phyloP scores from a whole-genome alignment of 148 eudicot genomes.

The Euryodendron excelsum region DNA sequence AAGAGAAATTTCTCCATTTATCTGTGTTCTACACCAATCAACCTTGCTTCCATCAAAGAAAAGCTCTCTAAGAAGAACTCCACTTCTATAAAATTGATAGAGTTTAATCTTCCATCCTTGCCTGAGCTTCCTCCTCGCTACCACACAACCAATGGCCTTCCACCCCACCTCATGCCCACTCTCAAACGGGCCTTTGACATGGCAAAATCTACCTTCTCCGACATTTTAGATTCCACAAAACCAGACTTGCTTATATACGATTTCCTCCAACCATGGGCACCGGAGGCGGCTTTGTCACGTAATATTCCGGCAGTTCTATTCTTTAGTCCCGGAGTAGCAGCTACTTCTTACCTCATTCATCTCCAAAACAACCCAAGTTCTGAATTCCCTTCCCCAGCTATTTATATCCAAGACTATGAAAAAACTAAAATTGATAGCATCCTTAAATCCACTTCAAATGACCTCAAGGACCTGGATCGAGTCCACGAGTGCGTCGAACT shows the following conservation, averaged over 20 bases:
- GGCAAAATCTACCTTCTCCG: background rate
- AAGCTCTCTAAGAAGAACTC: background rate
- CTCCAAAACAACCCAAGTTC: background rate
- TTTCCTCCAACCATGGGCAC: slow-evolving; percentile 33
- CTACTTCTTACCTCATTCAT: slow-evolving; percentile 8
- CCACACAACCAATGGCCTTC: slow-evolving; percentile 40
- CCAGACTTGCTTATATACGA: slow-evolving; percentile 33
- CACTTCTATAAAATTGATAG: slow-evolving; percentile 14
- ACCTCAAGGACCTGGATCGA: background rate
- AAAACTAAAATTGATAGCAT: background rate
- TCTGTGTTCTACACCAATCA: slow-evolving; percentile 23
- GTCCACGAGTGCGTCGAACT: background rate
- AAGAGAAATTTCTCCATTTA: background rate
- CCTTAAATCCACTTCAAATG: background rate
- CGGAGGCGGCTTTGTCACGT: background rate
- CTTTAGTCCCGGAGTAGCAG: slow-evolving; percentile 11
- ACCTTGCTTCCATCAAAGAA: slow-evolving; percentile 18
- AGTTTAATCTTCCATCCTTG: slow-evolving; percentile 18
- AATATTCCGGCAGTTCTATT: slow-evolving; percentile 26
- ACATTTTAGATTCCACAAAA: background rate
- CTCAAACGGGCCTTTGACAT: slow-evolving; percentile 17
- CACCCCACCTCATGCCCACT: slow-evolving; percentile 26
- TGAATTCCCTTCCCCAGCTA: slow-evolving; percentile 18
- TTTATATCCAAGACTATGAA: slow-evolving; percentile 14
- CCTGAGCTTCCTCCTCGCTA: slow-evolving; percentile 15